phyloP scores from a whole-genome alignment of 1,284 basidiomycete species.

The Puccinia brachypodii region DNA sequence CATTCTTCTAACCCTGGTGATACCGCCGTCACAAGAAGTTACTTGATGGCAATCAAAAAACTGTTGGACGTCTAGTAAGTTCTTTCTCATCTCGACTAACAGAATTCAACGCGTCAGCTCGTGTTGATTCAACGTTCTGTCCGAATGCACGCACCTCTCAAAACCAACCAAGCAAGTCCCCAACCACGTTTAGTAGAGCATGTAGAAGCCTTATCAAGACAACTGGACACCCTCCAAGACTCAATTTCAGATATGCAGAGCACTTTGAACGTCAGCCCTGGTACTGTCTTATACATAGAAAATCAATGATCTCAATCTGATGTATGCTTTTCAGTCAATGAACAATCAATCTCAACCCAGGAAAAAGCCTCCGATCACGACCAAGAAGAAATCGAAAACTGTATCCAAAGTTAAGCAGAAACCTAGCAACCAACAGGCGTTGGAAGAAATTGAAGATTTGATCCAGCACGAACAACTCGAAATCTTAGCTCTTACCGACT shows the following conservation, averaged over 20 bases:
- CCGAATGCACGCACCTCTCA: neutral
- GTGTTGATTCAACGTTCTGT: neutral
- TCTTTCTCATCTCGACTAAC: neutral
- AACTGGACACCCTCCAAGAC: constrained; percentile 39
- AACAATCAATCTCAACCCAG: constrained; percentile 18
- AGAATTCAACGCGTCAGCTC: no score
- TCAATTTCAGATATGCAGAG: constrained; percentile 41
- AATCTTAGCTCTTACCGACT: constrained; percentile 44
- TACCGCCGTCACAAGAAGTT: constrained; percentile 18
- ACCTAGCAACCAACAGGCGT: neutral
- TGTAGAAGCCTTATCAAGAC: constrained; percentile 35
- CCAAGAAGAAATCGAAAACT: neutral
- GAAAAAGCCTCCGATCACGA: neutral
- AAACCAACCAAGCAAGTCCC: constrained; percentile 28
- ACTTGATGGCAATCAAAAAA: constrained; percentile 32
- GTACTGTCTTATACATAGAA: neutral
- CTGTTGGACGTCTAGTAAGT: constrained; percentile 42
- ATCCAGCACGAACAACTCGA: constrained; percentile 45
- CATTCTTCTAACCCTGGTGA: constrained; percentile 37
- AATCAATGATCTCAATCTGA: constrained; percentile 10
- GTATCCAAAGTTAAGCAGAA: neutral
- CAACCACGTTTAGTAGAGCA: constrained; percentile 46
- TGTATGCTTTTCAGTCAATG: constrained; percentile 30
- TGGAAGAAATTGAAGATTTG: constrained; percentile 28
- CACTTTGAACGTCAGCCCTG: constrained; percentile 21